Evolutionary conservation across 371 early-diverging fungal genomes (phyloP).

Genomic region (Dinochytrium kinnereticum): DNA sequence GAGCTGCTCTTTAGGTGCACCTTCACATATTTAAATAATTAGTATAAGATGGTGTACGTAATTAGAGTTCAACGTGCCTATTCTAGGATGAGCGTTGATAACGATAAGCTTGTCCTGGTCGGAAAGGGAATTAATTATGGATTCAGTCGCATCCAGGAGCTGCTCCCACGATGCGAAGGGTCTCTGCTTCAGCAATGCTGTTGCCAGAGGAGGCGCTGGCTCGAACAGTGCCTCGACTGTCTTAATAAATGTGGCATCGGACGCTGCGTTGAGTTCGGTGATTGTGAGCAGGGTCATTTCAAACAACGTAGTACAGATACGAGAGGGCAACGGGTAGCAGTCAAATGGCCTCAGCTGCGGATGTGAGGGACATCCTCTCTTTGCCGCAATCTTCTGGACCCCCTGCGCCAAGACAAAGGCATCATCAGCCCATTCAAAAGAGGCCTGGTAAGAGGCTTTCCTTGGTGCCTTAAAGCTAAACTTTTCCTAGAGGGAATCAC

Average conservation of each 20-base stretch:
- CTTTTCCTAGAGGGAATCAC: slow-evolving; percentile 63
- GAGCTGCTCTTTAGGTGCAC: slow-evolving; percentile 50
- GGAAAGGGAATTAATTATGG: slow-evolving; percentile 29
- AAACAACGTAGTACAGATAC: background rate
- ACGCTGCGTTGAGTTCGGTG: background rate
- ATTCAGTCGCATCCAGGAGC: slow-evolving; percentile 66
- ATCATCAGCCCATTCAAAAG: background rate
- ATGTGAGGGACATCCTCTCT: slow-evolving; percentile 12
- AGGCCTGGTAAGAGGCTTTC: slow-evolving; percentile 1
- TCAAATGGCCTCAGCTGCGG: background rate
- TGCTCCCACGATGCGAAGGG: slow-evolving; percentile 70
- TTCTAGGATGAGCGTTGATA: slow-evolving; percentile 78
- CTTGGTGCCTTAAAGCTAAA: background rate
- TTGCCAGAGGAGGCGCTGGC: slow-evolving; percentile 82
- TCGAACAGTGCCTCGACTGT: slow-evolving; percentile 82
- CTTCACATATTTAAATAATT: slow-evolving; percentile 9
- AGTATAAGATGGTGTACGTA: slow-evolving; percentile 43
- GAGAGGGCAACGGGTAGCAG: too few species aligned
- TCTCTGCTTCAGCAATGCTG: slow-evolving; percentile 67
- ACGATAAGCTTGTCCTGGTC: slow-evolving; percentile 34
- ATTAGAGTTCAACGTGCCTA: slow-evolving; percentile 63
- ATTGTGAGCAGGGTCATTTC: background rate
- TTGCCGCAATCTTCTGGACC: background rate
- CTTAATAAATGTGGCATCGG: slow-evolving; percentile 5
- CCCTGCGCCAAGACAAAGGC: background rate